These are phyloP conservation scores for Citrus maxima DNA, from an alignment of 345 rosid species.

Conservation along the genomic window DNA sequence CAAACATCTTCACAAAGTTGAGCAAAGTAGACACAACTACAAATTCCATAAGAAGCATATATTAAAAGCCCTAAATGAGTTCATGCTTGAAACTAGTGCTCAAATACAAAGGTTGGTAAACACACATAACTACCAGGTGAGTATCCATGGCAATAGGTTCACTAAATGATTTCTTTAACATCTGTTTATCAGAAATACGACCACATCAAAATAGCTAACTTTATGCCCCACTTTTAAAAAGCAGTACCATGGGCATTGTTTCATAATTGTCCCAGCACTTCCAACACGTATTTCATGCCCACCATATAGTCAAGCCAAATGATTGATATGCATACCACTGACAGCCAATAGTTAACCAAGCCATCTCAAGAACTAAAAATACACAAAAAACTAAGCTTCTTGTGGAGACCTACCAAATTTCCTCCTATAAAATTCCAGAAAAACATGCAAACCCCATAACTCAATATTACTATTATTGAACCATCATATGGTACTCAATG, in stretches of 20 bases:
- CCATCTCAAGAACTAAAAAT: not conserved
- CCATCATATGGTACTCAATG: not conserved
- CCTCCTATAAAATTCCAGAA: not conserved
- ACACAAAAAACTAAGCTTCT: not conserved
- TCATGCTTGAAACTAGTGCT: not conserved
- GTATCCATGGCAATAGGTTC: not conserved
- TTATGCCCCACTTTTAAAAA: not conserved
- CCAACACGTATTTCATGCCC: not conserved
- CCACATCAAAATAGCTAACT: not conserved
- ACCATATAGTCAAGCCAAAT: not conserved
- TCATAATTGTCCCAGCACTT: not conserved
- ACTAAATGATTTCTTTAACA: not conserved
- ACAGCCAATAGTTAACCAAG: not conserved
- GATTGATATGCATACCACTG: not conserved
- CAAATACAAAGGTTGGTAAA: not conserved
- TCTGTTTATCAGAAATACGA: not conserved
- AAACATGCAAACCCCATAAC: not conserved
- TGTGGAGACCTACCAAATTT: not conserved
- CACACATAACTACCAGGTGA: not conserved
- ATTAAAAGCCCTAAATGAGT: not conserved
- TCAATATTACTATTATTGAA: not conserved
- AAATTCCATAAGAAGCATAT: constrained; percentile 11
- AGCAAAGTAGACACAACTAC: constrained; percentile 78
- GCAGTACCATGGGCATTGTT: not conserved
- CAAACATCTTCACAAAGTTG: constrained; percentile 71